phyloP scores from a whole-genome alignment of 2,329 filamentous ascomycete species.

The Alternaria hordeiaustralica region DNA sequence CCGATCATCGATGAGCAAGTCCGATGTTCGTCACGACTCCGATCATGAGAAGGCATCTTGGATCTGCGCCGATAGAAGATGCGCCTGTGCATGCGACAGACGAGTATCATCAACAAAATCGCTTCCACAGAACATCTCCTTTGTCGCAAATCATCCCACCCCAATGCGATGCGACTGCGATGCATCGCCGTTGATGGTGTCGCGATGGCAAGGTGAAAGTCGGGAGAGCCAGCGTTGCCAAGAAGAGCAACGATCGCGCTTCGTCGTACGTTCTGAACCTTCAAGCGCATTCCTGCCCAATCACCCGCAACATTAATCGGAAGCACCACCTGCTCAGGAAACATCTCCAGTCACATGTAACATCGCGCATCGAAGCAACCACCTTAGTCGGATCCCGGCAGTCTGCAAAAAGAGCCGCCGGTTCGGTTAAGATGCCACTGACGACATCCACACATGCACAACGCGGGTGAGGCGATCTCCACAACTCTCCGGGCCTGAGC shows the following conservation, averaged over 20 bases:
- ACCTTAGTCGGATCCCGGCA: constrained; percentile 1
- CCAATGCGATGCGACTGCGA: background rate
- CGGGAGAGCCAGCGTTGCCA: constrained; percentile 1
- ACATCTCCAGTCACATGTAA: constrained; percentile 7
- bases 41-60: background rate
- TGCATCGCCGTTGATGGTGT: background rate
- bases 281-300: background rate
- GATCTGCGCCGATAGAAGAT: background rate
- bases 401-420: constrained; percentile 1
- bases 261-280: background rate
- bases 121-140: background rate
- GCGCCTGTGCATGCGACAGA: background rate
- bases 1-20: background rate
- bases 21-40: background rate
- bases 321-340: constrained; percentile 2
- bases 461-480: constrained; percentile 22
- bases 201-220: background rate
- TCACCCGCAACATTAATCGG: background rate
- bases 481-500: constrained; percentile 6
- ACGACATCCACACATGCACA: constrained; percentile 10
- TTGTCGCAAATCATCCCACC: background rate
- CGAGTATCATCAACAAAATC: background rate
- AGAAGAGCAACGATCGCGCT: constrained; percentile 1
- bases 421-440: constrained; percentile 11
- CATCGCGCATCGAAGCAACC: background rate